Evolutionary conservation across 331 rosid species (phyloP).

Genomic region (Pyracantha coccinea): DNA sequence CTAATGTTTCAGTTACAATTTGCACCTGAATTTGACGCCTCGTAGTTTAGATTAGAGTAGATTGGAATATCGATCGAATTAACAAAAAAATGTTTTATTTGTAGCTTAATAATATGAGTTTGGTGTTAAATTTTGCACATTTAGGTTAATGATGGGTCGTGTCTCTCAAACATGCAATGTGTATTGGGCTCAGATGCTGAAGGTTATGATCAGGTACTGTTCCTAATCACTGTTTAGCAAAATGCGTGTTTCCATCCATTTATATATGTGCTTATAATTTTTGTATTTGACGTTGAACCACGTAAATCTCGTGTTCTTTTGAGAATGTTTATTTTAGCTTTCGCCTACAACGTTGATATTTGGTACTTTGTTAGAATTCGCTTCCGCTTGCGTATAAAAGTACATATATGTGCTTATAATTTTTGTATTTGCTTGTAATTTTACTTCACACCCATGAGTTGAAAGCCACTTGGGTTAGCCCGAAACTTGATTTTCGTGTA

Average conservation of each 20-base stretch:
- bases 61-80: too few species aligned
- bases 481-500: not conserved
- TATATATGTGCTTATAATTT: not conserved
- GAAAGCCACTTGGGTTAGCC: not conserved
- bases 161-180: constrained; percentile 96
- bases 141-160: constrained; percentile 95
- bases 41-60: too few species aligned
- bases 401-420: not conserved
- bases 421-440: not conserved
- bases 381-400: too few species aligned
- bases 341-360: too few species aligned
- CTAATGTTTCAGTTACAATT: too few species aligned
- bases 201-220: constrained; percentile 77
- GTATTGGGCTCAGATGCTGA: constrained; percentile 59
- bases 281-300: not conserved
- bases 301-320: too few species aligned
- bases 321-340: too few species aligned
- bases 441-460: not conserved
- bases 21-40: too few species aligned
- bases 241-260: not conserved
- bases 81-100: not conserved
- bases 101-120: not conserved
- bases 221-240: not conserved
- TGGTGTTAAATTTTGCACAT: not conserved
- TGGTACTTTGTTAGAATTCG: too few species aligned